Base-by-base conservation (phyloP, 1,284 basidiomycete species). In the Mycosarcoma maydis region DNA sequence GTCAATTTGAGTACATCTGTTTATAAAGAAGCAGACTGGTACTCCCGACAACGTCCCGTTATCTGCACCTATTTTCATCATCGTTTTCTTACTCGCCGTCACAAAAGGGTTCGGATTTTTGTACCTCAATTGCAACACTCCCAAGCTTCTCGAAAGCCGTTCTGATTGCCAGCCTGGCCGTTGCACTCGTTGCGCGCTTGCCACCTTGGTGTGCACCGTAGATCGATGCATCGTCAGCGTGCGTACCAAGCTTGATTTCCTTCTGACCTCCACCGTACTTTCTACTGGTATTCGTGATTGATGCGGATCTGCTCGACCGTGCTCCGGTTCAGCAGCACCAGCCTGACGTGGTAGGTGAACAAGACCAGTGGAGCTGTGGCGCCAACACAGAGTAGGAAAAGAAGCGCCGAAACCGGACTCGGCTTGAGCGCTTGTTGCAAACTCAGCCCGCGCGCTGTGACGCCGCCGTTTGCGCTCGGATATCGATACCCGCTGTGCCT, bases 261-360 rank as follows among this genome's bases (percentile, higher is more conserved):
- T 70, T 62, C 14, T 72, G 48, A 19, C 65, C 32, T n/a, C 32
- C 58, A 11, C 71, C 76, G 36, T 76, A 78, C n/a, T 76, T 49
- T 3, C 65, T 43, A 11, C 55, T 49, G 0, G 67, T 71, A 6
- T 69, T 64, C 52, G 80, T 76, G 19, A n/a, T 69, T 64, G 55
- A 81, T 76, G 19, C 79, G 76, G 43, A 80, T 80, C 72, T 78
- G 67, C 59, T 82, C 81, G 10, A 80, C 78, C 4, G 81, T 82
- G 14, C 72, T 76, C 10, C 79, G 57, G 41, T 81, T 81, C 19
- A 73, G 56, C 20, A 49, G 19, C 5, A 81, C 57, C 19, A 82
- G 60, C 17, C 75, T 58, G 3, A 71, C 42, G 24, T 82, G 81
- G 50, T 81, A 82, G 7, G 42, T 50, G 23, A 73, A 73, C 11